phyloP scores from a whole-genome alignment of 129 eudicot species.

The Centrapalus pauciflorus region DNA sequence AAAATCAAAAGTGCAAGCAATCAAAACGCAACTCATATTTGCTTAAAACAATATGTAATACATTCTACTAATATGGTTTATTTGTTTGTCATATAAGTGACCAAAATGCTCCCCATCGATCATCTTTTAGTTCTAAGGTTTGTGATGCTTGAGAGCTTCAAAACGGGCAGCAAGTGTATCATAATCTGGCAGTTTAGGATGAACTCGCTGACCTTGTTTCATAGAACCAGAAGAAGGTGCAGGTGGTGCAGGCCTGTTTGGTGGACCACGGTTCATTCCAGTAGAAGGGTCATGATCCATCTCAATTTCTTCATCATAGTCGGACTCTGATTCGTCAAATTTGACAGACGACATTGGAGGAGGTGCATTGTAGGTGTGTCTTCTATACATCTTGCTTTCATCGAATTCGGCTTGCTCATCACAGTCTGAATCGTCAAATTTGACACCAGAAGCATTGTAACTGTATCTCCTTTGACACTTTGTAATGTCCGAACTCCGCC shows the following conservation, averaged over 20 bases:
- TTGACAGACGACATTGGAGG: conserved; percentile 38
- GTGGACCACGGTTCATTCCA: conserved; percentile 40
- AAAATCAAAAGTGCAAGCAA: conserved; percentile 4
- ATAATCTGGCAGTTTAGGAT: conserved; percentile 95
- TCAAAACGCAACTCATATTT: not conserved
- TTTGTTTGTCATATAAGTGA: not conserved
- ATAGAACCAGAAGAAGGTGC: conserved; percentile 26
- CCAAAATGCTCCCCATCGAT: not conserved
- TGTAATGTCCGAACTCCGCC: conserved; percentile 21
- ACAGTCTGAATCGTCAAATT: conserved; percentile 70
- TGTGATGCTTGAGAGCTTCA: conserved; percentile 71
- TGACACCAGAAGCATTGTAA: conserved; percentile 57
- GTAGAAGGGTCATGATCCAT: conserved; percentile 31
- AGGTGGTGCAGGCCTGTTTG: conserved; percentile 57
- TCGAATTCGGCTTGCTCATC: conserved; percentile 35
- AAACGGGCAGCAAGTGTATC: conserved; percentile 87
- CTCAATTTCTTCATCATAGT: conserved; percentile 66
- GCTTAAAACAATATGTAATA: too few relatives aligned
- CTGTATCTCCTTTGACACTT: conserved; percentile 53
- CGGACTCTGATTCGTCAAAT: conserved; percentile 76
- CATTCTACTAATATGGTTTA: not conserved
- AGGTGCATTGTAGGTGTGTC: conserved; percentile 62
- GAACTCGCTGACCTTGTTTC: conserved; percentile 55
- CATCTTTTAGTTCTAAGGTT: conserved; percentile 18
- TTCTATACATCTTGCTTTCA: conserved; percentile 36